phyloP scores from a whole-genome alignment of 495 filamentous ascomycete species.

The Penicillium roqueforti region DNA sequence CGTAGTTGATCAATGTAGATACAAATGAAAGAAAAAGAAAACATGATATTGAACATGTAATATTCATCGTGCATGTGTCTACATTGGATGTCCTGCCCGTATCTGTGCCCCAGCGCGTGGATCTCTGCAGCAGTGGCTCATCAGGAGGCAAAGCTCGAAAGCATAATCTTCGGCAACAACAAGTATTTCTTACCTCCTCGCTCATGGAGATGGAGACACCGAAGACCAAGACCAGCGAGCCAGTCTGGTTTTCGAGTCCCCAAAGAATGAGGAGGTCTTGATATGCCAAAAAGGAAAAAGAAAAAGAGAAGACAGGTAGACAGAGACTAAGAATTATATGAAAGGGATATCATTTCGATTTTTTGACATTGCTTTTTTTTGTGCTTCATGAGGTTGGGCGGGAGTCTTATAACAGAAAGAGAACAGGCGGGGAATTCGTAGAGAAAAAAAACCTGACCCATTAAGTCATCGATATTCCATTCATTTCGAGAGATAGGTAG shows the following conservation, averaged over 20 bases:
- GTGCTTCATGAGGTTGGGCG: constrained; percentile 6
- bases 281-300: constrained; percentile 30
- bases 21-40: background rate
- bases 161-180: constrained; percentile 38
- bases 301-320: constrained; percentile 3
- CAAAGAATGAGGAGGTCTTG: constrained; percentile 39
- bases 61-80: background rate
- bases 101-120: constrained; percentile 84
- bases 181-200: constrained; percentile 40
- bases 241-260: constrained; percentile 21
- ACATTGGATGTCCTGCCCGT: constrained; percentile 72
- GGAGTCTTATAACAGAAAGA: constrained; percentile 16
- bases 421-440: constrained; percentile 18
- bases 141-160: constrained; percentile 62
- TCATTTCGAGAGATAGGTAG: constrained; percentile 33
- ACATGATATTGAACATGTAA: background rate
- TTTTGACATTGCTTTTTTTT: constrained; percentile 14
- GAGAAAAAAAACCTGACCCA: constrained; percentile 23
- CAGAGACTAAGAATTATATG: constrained; percentile 6
- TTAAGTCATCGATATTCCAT: constrained; percentile 36
- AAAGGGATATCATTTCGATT: constrained; percentile 7
- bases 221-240: constrained; percentile 22
- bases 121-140: constrained; percentile 76
- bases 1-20: background rate
- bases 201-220: constrained; percentile 31